Base-by-base conservation (phyloP, 257 asterid genomes). In the Nemophila menziesii region DNA sequence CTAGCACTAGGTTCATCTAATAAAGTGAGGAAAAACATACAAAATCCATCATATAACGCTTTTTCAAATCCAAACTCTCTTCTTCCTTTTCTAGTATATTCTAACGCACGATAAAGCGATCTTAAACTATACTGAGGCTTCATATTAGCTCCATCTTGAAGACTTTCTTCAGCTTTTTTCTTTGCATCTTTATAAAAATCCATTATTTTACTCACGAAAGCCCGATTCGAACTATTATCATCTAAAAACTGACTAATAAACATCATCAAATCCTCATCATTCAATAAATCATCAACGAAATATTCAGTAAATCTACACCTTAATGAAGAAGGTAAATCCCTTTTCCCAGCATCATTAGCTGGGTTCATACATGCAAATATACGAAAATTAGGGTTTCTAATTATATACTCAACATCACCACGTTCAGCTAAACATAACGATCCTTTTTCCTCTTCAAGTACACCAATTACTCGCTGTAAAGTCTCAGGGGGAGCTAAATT, bases 141-240 rank as follows among this genome's bases (percentile, higher is more conserved):
- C 82, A 84, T 95, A 71, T 78, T 80, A 51, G 98, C 98, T 60
- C 98, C 98, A 76, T 89, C 98, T 75, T 89, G 98, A 56, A 89
- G 73, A 60, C 65, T 72, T 64, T 78, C 95, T 48, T 84, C 94
- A 21, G 78, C 77, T 59, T 58, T 69, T 68, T 56, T 63, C 66
- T 78, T 89, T 56, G 94, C 94, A 41, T 69, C 71, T 66, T 70
- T 84, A 60, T 89, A 89, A 53, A 89, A 89, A 36, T 53, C 64
- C 65, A 80, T 77, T 27, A 84, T 68, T 36, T 79, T 63, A 58
- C 38, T 37, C 33, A 63, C 64, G 39, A 68, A 41, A 37, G 12
- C 62, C 55, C 50, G 53, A 13, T 22, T 54, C 52, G 74, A 68
- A 52, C 70, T 68, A 20, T 56, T 75, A 44, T 74, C 80, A 43